Conservation (phyloP, 83 land plant genomes). For the Picea mariana region DNA sequence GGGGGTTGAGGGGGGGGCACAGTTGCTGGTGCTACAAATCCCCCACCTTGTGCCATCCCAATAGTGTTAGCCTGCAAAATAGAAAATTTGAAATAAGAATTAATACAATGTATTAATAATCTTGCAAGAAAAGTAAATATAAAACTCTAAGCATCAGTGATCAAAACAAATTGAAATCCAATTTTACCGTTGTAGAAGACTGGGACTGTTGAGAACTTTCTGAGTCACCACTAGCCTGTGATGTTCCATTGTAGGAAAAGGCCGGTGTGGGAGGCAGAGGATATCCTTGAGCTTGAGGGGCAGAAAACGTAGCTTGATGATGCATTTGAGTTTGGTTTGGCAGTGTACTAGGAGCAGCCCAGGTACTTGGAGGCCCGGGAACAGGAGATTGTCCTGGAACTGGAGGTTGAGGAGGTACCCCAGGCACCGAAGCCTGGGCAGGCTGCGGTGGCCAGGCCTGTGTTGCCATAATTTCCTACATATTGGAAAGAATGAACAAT, state of each 20-base stretch:
- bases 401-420: slow-evolving; percentile 34
- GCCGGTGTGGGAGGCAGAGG: not conserved
- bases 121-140: not conserved
- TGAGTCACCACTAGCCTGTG: not conserved
- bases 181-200: slow-evolving; percentile 17
- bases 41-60: slow-evolving; percentile 14
- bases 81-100: not conserved
- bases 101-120: not conserved
- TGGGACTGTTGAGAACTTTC: slow-evolving; percentile 5
- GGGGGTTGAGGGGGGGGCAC: slow-evolving; percentile 18
- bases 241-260: slow-evolving; percentile 19
- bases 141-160: not conserved
- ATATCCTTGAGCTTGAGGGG: slow-evolving; percentile 11
- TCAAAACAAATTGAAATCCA: not conserved
- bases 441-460: slow-evolving; percentile 14
- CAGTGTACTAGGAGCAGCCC: not conserved
- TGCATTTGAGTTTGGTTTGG: not conserved
- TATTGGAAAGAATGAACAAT: not conserved
- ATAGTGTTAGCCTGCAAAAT: slow-evolving; percentile 14
- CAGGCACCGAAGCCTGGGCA: slow-evolving; percentile 13
- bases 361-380: slow-evolving; percentile 22
- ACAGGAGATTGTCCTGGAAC: slow-evolving; percentile 25
- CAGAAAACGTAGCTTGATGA: slow-evolving; percentile 14
- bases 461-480: slow-evolving; percentile 11
- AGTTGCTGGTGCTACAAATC: slow-evolving; percentile 8